These are phyloP conservation scores for Pseudohyphozyma bogoriensis DNA, from an alignment of 768 basidiomycete species.

Conservation along the genomic window DNA sequence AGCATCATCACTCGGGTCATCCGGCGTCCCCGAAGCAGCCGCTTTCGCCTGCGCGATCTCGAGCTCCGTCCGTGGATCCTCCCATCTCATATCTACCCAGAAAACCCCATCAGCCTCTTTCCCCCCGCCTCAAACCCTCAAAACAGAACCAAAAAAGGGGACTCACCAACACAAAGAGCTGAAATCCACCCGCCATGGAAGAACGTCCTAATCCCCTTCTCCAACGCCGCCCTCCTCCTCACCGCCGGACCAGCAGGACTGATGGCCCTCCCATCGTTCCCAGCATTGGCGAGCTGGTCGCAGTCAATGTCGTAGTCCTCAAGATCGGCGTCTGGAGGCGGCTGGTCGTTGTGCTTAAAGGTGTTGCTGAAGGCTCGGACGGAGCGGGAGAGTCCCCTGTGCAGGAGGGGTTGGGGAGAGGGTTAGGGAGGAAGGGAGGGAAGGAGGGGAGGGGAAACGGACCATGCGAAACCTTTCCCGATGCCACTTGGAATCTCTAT, in stretches of 20 bases:
- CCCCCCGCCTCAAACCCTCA: too few relatives aligned
- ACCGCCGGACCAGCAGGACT: slow-evolving; percentile 5
- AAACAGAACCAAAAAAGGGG: too few relatives aligned
- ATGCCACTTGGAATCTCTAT: slow-evolving; percentile 27
- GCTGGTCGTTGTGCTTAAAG: too few relatives aligned
- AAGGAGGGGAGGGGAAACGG: too few relatives aligned
- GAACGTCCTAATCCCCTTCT: slow-evolving; percentile 32
- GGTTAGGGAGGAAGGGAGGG: too few relatives aligned
- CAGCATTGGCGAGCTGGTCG: slow-evolving; percentile 34
- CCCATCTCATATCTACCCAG: background rate
- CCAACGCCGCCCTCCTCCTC: slow-evolving; percentile 32
- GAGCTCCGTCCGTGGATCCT: background rate
- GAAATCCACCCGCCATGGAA: slow-evolving; percentile 28
- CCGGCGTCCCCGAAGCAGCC: slow-evolving; percentile 1
- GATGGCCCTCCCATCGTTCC: slow-evolving; percentile 30
- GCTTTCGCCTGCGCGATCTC: background rate
- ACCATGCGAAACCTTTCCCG: slow-evolving; percentile 30
- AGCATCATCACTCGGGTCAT: background rate
- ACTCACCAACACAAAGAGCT: slow-evolving; percentile 19
- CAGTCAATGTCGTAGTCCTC: slow-evolving; percentile 25
- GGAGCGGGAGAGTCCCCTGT: slow-evolving; percentile 5
- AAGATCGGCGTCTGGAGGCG: slow-evolving; percentile 11
- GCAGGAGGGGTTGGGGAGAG: too few relatives aligned
- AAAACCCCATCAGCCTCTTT: too few relatives aligned
- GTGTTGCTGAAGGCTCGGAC: background rate